A percentile compares a stretch with the other conserved stretches of the same genome.
These are phyloP conservation scores for Asterophora lycoperdoides DNA, from an alignment of 768 basidiomycete species.

Conservation along the genomic window DNA sequence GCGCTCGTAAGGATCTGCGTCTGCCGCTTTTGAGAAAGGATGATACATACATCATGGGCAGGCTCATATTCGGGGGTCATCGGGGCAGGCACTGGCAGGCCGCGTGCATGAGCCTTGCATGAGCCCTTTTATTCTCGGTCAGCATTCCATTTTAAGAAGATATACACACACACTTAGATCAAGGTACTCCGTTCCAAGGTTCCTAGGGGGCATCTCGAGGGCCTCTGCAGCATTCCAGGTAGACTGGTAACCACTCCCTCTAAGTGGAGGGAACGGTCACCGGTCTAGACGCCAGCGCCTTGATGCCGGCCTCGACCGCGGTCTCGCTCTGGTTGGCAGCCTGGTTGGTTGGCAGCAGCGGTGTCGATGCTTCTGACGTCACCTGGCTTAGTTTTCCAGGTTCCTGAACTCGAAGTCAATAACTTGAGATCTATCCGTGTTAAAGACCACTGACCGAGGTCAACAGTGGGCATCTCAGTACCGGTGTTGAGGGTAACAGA, in stretches of 20 bases:
- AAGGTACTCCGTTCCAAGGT: slow-evolving; percentile 70
- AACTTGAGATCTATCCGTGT: too few species aligned
- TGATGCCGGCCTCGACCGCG: slow-evolving; percentile 81
- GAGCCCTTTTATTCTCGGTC: not conserved
- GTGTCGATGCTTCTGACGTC: slow-evolving; percentile 69
- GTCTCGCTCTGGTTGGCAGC: slow-evolving; percentile 69
- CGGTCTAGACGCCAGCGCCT: slow-evolving; percentile 63
- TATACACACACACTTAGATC: slow-evolving; percentile 61
- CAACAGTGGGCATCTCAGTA: slow-evolving; percentile 69
- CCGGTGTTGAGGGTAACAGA: slow-evolving; percentile 71
- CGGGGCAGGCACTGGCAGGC: slow-evolving; percentile 81
- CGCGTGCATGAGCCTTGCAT: slow-evolving; percentile 70
- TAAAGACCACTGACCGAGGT: slow-evolving; percentile 44
- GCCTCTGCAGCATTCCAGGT: slow-evolving; percentile 53
- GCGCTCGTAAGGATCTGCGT: not conserved
- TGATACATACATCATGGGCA: slow-evolving; percentile 38
- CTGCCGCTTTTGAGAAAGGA: not conserved
- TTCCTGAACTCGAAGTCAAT: slow-evolving; percentile 38
- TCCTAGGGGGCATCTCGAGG: slow-evolving; percentile 63
- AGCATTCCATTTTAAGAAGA: not conserved
- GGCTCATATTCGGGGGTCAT: slow-evolving; percentile 49
- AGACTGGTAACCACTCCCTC: too few species aligned
- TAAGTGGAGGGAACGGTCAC: slow-evolving; percentile 72
- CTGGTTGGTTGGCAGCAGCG: slow-evolving; percentile 61
- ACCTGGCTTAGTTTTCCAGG: slow-evolving; percentile 73